Base-by-base conservation (phyloP, 768 basidiomycete species). In the Clitopilus hobsonii region DNA sequence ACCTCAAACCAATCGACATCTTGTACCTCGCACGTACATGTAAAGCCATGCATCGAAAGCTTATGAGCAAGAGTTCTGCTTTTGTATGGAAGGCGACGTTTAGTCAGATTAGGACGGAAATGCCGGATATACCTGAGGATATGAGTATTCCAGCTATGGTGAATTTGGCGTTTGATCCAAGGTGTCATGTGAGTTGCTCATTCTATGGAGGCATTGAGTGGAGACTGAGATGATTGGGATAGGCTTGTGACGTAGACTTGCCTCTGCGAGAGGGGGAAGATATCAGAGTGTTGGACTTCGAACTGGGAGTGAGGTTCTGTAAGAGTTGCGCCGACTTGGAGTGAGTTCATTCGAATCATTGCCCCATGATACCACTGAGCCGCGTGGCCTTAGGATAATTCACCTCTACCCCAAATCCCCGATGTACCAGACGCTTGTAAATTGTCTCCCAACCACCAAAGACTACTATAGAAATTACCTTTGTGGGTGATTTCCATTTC, bases 51-150 rank as follows among this genome's bases (percentile, higher is more conserved):
- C 73, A 77, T 16, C 57, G 53, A 2, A 65, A 80, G 5, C 72
- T 82, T 14, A 69, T 75, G 58, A 59, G 54, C 38, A 71, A 54
- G 13, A 67, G 60, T 54, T 61, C 63, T 58, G 69, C 56, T 53
- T 72, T 61, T 60, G 71, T 76, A 14, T 77, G 74, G 76, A 65
- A 58, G 41, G 58, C 61, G 8, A 60, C 68, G 11, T 65, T 77
- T n/a, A 56, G 49, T 7, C 68, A 69, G 47, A 60, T 74, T 6
- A 20, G 20, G 3, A 51, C 59, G 27, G 71, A 66, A 14, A 61
- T 79, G 4, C 81, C 80, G 1, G 52, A 64, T 6, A 76, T 75
- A 52, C 81, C 79, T 0, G 41, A 53, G 2, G 79, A 81, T 60
- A 60, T 81, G 52, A 69, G 61, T 16, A 79, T 81, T 55, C 70